These are phyloP conservation scores for Adansonia madagascariensis DNA, from an alignment of 441 rosid genomes.

Conservation along the genomic window DNA sequence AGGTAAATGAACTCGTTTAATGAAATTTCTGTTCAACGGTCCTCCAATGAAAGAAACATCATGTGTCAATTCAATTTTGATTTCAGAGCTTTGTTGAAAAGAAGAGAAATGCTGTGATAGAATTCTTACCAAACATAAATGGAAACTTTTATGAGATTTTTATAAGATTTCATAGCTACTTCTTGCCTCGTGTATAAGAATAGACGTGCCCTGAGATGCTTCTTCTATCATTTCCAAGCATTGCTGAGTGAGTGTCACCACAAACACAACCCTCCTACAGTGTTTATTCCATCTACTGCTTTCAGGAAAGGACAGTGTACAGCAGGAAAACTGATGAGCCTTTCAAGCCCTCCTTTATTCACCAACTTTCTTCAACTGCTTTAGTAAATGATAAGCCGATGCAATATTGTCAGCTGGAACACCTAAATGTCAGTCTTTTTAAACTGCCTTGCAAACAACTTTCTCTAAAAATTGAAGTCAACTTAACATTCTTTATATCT, in stretches of 20 bases:
- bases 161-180: constrained; percentile 19
- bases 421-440: neutral
- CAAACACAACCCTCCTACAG: constrained; percentile 90
- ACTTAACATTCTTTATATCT: neutral
- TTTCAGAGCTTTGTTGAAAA: neutral
- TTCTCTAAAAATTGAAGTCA: constrained; percentile 36
- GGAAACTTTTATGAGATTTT: too few species aligned
- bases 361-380: constrained; percentile 52
- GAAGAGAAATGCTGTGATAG: too few species aligned
- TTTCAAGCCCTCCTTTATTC: constrained; percentile 59
- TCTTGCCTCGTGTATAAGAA: constrained; percentile 87
- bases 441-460: constrained; percentile 60
- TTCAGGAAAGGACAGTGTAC: constrained; percentile 83
- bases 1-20: neutral
- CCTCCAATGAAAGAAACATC: neutral
- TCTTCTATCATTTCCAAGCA: constrained; percentile 68
- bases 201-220: constrained; percentile 68
- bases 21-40: too few species aligned
- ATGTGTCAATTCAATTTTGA: neutral
- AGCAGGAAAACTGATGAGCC: constrained; percentile 74
- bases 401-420: constrained; percentile 44
- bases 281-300: constrained; percentile 70
- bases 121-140: too few species aligned
- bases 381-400: constrained; percentile 39
- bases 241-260: constrained; percentile 79